Evolutionary conservation across 805 yeast genomes (phyloP).

Genomic region (Tetrapisispora namnaoensis): DNA sequence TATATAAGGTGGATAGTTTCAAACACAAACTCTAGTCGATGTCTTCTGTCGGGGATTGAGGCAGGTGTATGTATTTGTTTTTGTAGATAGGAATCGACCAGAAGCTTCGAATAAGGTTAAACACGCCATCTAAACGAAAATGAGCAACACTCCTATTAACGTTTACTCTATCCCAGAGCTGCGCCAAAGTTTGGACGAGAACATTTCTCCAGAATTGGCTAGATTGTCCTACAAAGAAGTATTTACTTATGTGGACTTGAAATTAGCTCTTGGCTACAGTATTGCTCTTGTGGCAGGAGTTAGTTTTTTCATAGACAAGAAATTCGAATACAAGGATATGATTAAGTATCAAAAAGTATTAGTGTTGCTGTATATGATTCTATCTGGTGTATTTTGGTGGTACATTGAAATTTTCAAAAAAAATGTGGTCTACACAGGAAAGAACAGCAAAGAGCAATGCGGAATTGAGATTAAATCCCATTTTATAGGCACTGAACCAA

Average conservation of each 20-base stretch:
- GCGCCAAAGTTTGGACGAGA: constrained; percentile 25
- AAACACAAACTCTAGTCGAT: no score
- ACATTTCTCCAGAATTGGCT: constrained; percentile 17
- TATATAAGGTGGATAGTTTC: no score
- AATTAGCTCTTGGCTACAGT: constrained; percentile 41
- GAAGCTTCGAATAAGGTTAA: no score
- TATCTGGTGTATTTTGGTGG: constrained; percentile 33
- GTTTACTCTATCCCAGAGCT: constrained; percentile 26
- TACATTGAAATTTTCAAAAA: constrained; percentile 32
- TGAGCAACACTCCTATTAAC: constrained; percentile 16
- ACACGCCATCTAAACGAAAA: neutral
- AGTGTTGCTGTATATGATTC: constrained; percentile 32
- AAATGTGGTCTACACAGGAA: constrained; percentile 38
- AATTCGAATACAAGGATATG: constrained; percentile 35
- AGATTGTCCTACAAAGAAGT: constrained; percentile 19
- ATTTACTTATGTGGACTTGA: constrained; percentile 32
- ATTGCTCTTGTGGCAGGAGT: constrained; percentile 41
- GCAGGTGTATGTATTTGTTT: no score
- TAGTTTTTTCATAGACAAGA: constrained; percentile 43
- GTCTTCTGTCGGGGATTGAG: no score
- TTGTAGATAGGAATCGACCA: no score
- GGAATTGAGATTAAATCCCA: constrained; percentile 26
- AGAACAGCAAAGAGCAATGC: constrained; percentile 17
- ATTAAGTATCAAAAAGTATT: constrained; percentile 32
- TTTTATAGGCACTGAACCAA: constrained; percentile 34